Percentiles rank a stretch among this genome's conserved stretches.
phyloP scores from a whole-genome alignment of 2,329 filamentous ascomycete species.

The Akanthomyces dipterigenus region DNA sequence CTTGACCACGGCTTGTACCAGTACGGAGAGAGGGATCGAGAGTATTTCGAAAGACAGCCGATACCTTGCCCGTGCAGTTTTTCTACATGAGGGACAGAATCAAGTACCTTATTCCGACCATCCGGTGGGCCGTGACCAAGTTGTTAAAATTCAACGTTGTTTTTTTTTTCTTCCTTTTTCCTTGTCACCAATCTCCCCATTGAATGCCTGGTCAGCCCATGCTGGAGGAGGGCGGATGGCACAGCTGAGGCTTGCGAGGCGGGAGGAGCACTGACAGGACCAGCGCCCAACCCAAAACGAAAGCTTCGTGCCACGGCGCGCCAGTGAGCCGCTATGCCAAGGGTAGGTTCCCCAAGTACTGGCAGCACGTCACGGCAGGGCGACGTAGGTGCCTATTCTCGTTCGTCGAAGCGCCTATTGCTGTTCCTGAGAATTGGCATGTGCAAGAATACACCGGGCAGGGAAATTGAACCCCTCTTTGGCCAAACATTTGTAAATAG shows the following conservation, averaged over 20 bases:
- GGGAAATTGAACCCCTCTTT: background rate
- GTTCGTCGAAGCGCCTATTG: background rate
- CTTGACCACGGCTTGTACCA: background rate
- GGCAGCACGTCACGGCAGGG: background rate
- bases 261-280: background rate
- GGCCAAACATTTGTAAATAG: background rate
- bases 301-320: background rate
- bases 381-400: background rate
- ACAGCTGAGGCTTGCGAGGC: conserved; percentile 9
- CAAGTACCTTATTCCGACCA: background rate
- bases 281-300: background rate
- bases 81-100: background rate
- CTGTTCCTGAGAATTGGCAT: background rate
- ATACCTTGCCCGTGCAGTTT: background rate
- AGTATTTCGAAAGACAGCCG: background rate
- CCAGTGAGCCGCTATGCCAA: conserved; percentile 6
- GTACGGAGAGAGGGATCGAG: background rate
- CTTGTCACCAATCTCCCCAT: background rate
- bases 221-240: background rate
- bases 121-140: background rate
- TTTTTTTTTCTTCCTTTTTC: no score
- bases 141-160: background rate
- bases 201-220: background rate
- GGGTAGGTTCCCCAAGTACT: background rate
- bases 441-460: background rate